phyloP scores from a whole-genome alignment of 345 rosid genomes.

The Brassica incana region DNA sequence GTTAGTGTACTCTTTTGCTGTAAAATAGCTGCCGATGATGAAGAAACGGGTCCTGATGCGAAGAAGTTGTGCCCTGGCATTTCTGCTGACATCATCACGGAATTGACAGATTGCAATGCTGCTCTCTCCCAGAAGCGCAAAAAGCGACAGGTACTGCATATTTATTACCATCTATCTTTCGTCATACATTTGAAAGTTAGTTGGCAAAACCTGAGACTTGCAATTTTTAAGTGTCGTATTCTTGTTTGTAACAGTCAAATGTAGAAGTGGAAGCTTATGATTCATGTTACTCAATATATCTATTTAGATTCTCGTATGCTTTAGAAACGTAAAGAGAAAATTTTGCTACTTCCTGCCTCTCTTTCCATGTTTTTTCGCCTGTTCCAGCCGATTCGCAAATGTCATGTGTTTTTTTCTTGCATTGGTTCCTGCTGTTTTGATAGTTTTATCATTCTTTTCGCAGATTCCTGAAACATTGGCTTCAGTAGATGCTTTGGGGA shows the following conservation, averaged over 20 bases:
- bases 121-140: conserved; percentile 91
- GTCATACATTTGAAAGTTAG: conserved; percentile 10
- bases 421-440: conserved; percentile 7
- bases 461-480: conserved; percentile 79
- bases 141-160: conserved; percentile 62
- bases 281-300: background rate
- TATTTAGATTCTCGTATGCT: background rate
- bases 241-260: background rate
- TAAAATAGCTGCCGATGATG: conserved; percentile 49
- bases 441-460: conserved; percentile 3
- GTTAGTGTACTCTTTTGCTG: conserved; percentile 8
- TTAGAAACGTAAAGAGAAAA: background rate
- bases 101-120: conserved; percentile 82
- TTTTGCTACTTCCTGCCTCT: background rate
- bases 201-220: background rate
- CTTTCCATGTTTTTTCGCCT: background rate
- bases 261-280: background rate
- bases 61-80: conserved; percentile 73
- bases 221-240: background rate
- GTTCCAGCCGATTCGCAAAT: background rate
- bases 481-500: conserved; percentile 66
- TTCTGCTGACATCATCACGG: conserved; percentile 60
- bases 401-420: background rate
- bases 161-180: conserved; percentile 15
- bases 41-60: conserved; percentile 50